Evolutionary conservation across 176 grass and related monocot species (phyloP), one percentile per base, ranked within the genome.

Genomic region (Aegilops bicornis): DNA sequence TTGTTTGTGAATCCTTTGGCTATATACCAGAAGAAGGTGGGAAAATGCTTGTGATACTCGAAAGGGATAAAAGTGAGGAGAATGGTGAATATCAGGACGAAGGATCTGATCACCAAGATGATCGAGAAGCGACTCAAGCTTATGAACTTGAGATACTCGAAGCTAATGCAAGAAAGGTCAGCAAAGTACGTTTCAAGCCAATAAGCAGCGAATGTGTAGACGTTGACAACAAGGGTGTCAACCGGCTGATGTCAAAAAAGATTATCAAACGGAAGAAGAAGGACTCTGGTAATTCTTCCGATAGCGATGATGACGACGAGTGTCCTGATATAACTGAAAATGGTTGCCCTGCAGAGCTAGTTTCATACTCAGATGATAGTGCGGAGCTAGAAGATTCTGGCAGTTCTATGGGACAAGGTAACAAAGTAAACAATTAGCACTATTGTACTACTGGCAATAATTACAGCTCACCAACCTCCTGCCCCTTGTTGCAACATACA

Each of bases 1-100:
- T 98, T 94, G 96, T 98, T 43, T 98, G 96, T 72, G 96, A 87
- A 82, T 90, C 86, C 29, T 98, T 98, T 91, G 96, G 96, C 76
- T 98, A 95, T 83, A 95, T 98, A 79, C 93, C 96, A 71, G 87
- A 94, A 90, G 88, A 95, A 86, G 93, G 93, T 80, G 90, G 48
- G 2, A 98, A 90, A 84, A 94, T 94, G 66, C 77, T 90, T 64
- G 89, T 98, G 56, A 89, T 98, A 87, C 85, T 98, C 47, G 93
- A 94, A 64, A 98, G 95, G 86, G 81, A 87, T 54, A 91, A 87
- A 50, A 80, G 82, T 61, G 88, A 94, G 85, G 93, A 92, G 69
- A 86, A 91, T 40, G 89, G 23, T 88, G 90, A 91, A 56, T 85
- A 91, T 43, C 48, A 86, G 60, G 93, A 98, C 30, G 84, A 90